phyloP scores from a whole-genome alignment of 1,284 basidiomycete genomes.

The Tausonia pullulans region DNA sequence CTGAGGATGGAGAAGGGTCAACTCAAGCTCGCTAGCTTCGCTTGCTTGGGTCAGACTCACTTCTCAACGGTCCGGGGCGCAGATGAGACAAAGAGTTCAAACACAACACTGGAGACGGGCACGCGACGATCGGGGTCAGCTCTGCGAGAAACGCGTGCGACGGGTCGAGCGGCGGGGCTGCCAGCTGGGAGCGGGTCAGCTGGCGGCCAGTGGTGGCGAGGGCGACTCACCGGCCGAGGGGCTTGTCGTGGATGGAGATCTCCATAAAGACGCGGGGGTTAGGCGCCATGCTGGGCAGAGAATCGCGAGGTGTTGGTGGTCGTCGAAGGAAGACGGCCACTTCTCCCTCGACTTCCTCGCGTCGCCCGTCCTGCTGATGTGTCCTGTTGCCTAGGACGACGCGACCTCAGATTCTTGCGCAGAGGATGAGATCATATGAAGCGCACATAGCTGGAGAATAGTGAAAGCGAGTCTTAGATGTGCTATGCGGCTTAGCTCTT shows the following conservation, averaged over 20 bases:
- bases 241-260: background rate
- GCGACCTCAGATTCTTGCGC: no score
- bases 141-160: background rate
- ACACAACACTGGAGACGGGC: conserved; percentile 9
- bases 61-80: conserved; percentile 12
- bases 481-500: no score
- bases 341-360: no score
- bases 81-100: conserved; percentile 13
- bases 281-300: background rate
- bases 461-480: no score
- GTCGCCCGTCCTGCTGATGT: no score
- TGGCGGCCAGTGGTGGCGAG: background rate
- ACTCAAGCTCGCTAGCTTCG: background rate
- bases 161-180: background rate
- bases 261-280: conserved; percentile 17
- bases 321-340: background rate
- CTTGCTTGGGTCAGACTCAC: background rate
- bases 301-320: background rate
- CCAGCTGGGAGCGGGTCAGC: background rate
- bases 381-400: no score
- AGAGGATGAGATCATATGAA: no score
- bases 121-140: background rate
- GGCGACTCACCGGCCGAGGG: conserved; percentile 1
- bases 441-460: no score
- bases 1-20: background rate